These are phyloP conservation scores for Penicillium freii DNA, from an alignment of 2,329 filamentous ascomycete species.

Conservation along the genomic window DNA sequence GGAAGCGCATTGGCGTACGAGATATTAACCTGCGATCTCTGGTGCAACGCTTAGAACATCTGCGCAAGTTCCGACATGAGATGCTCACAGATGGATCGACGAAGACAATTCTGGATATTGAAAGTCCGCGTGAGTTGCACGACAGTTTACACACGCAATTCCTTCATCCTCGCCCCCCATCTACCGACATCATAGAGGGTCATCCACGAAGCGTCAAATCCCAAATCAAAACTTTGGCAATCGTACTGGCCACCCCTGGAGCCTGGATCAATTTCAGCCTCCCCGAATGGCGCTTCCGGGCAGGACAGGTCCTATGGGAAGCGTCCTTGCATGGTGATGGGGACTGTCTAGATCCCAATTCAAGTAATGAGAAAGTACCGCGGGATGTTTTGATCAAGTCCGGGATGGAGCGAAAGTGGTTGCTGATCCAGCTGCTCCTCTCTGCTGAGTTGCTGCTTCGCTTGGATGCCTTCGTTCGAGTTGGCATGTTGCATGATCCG, in stretches of 20 bases:
- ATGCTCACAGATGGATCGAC: conserved; percentile 30
- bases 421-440: conserved; percentile 55
- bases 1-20: conserved; percentile 45
- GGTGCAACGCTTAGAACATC: conserved; percentile 34
- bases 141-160: conserved; percentile 39
- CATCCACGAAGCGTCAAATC: conserved; percentile 40
- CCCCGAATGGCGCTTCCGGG: conserved; percentile 47
- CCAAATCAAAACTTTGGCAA: conserved; percentile 47
- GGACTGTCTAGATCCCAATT: conserved; percentile 26
- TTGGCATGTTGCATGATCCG: conserved; percentile 41
- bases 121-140: conserved; percentile 35
- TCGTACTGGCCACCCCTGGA: conserved; percentile 43
- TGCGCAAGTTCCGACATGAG: conserved; percentile 37
- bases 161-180: conserved; percentile 38
- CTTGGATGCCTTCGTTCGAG: conserved; percentile 49
- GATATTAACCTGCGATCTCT: conserved; percentile 36
- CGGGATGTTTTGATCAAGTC: conserved; percentile 27
- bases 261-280: conserved; percentile 51
- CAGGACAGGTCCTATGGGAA: conserved; percentile 49
- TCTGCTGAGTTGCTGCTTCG: conserved; percentile 56
- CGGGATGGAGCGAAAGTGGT: conserved; percentile 50
- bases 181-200: conserved; percentile 22
- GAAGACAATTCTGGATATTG: conserved; percentile 38
- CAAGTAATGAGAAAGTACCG: conserved; percentile 3
- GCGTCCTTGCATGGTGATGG: conserved; percentile 36